A percentile compares a stretch with the other conserved stretches of the same genome.
These are phyloP conservation scores for Parathielavia appendiculata DNA, from an alignment of 495 filamentous ascomycete species.

Conservation along the genomic window DNA sequence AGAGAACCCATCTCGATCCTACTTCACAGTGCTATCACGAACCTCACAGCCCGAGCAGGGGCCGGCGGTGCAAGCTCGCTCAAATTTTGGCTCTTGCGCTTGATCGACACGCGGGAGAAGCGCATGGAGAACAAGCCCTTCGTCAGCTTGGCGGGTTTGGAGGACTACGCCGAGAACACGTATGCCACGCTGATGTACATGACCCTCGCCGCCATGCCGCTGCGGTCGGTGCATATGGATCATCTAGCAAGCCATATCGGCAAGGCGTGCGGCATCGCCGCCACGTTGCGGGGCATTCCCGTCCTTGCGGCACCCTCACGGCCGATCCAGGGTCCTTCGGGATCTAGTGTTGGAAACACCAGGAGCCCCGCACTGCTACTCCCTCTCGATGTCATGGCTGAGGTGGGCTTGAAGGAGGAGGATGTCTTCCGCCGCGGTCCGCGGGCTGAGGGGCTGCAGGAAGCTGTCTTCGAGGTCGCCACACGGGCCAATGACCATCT, in stretches of 20 bases:
- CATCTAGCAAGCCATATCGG: conserved; percentile 92
- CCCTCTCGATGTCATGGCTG: conserved; percentile 86
- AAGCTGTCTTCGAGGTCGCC: conserved; percentile 87
- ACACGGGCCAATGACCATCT: conserved; percentile 92
- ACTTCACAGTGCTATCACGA: conserved; percentile 61
- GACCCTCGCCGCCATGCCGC: conserved; percentile 67
- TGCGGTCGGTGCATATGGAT: conserved; percentile 77
- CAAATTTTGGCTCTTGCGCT: conserved; percentile 73
- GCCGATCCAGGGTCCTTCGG: conserved; percentile 41
- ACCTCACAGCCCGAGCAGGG: conserved; percentile 49
- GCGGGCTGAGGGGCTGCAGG: conserved; percentile 68
- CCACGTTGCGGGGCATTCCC: conserved; percentile 76
- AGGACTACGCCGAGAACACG: conserved; percentile 87
- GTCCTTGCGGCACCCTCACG: conserved; percentile 72
- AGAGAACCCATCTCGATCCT: conserved; percentile 89
- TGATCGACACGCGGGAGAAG: conserved; percentile 75
- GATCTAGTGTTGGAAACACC: conserved; percentile 33
- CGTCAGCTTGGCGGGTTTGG: conserved; percentile 62
- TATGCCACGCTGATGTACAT: conserved; percentile 93
- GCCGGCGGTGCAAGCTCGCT: conserved; percentile 55
- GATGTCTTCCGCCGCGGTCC: conserved; percentile 78
- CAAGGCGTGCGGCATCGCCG: conserved; percentile 83
- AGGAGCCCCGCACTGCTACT: conserved; percentile 51
- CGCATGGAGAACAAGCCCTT: conserved; percentile 82
- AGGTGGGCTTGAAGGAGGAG: conserved; percentile 73